These are phyloP conservation scores for Candida sithepensis DNA, from an alignment of 805 yeast genomes.

Conservation along the genomic window DNA sequence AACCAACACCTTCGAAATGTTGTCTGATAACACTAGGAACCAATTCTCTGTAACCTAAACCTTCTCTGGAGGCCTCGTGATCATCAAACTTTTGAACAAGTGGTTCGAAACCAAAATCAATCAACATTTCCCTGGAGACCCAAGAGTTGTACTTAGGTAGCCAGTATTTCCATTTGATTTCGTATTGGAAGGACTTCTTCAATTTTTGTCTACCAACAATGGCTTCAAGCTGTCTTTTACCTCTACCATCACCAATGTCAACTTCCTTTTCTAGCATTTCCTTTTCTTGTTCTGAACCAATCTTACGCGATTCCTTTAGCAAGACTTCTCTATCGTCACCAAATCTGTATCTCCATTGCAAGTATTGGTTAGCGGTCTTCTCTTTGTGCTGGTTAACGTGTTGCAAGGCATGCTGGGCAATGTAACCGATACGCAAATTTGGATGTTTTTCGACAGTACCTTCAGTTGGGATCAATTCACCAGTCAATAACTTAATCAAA, in stretches of 20 bases:
- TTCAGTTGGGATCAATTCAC: slow-evolving; percentile 77
- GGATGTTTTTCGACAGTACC: slow-evolving; percentile 98
- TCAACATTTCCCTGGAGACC: slow-evolving; percentile 79
- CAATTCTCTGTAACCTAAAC: slow-evolving; percentile 95
- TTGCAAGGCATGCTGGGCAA: slow-evolving; percentile 97
- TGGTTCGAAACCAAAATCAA: slow-evolving; percentile 84
- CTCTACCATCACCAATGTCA: slow-evolving; percentile 78
- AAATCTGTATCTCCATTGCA: slow-evolving; percentile 97
- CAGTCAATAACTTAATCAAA: slow-evolving; percentile 87
- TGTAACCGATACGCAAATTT: slow-evolving; percentile 94
- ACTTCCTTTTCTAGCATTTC: slow-evolving; percentile 73
- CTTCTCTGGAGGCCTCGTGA: slow-evolving; percentile 98
- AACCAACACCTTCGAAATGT: slow-evolving; percentile 95
- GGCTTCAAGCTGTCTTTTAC: slow-evolving; percentile 86
- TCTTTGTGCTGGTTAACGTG: slow-evolving; percentile 97
- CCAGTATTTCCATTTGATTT: slow-evolving; percentile 90
- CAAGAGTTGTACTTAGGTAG: slow-evolving; percentile 91
- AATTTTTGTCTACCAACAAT: slow-evolving; percentile 95
- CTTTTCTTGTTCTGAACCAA: slow-evolving; percentile 68
- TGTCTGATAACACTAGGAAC: slow-evolving; percentile 89
- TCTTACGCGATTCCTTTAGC: slow-evolving; percentile 86
- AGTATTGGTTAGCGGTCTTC: slow-evolving; percentile 94
- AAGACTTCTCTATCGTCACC: slow-evolving; percentile 98
- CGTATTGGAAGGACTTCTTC: slow-evolving; percentile 96
- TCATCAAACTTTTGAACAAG: slow-evolving; percentile 93